Conservation (phyloP, 2,329 filamentous ascomycete genomes). For the Penicillium brasilianum region DNA sequence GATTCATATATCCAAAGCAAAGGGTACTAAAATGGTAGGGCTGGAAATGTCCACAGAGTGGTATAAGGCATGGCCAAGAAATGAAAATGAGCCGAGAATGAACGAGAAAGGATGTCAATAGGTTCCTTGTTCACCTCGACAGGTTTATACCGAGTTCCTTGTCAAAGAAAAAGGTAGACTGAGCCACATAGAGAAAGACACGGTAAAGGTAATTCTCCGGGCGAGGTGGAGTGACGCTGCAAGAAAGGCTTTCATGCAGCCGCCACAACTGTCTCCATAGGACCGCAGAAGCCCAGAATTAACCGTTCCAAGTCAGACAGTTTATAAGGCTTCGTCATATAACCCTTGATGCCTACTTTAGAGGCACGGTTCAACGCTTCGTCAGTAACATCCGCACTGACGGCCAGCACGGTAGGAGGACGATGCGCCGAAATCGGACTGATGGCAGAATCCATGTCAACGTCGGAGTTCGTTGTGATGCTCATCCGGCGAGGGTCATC, state of each 20-base stretch:
- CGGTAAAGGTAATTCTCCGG: too few relatives aligned
- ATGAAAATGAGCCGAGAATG: constrained; percentile 13
- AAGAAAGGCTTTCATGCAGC: background rate
- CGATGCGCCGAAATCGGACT: constrained; percentile 42
- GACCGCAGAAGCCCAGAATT: constrained; percentile 56
- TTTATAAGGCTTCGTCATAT: constrained; percentile 72
- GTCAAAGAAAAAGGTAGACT: constrained; percentile 5
- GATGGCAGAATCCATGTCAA: constrained; percentile 23
- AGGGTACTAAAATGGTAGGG: constrained; percentile 22
- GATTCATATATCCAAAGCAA: constrained; percentile 30
- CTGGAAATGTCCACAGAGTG: constrained; percentile 22
- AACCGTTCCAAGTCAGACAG: constrained; percentile 65
- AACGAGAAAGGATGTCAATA: constrained; percentile 14
- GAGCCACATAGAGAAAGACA: constrained; percentile 7
- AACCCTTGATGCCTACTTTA: constrained; percentile 68
- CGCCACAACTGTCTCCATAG: constrained; percentile 10
- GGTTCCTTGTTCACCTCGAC: background rate
- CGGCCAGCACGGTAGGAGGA: constrained; percentile 61
- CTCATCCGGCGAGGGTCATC: constrained; percentile 16
- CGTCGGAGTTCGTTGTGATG: constrained; percentile 19
- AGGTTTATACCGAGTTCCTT: constrained; percentile 4
- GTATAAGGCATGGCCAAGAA: constrained; percentile 28
- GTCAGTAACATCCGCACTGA: constrained; percentile 70
- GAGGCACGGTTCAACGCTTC: constrained; percentile 65
- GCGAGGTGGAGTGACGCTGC: background rate